Evolutionary conservation across 768 basidiomycete genomes (phyloP).

Genomic region (Holtermanniella nyarrowii): DNA sequence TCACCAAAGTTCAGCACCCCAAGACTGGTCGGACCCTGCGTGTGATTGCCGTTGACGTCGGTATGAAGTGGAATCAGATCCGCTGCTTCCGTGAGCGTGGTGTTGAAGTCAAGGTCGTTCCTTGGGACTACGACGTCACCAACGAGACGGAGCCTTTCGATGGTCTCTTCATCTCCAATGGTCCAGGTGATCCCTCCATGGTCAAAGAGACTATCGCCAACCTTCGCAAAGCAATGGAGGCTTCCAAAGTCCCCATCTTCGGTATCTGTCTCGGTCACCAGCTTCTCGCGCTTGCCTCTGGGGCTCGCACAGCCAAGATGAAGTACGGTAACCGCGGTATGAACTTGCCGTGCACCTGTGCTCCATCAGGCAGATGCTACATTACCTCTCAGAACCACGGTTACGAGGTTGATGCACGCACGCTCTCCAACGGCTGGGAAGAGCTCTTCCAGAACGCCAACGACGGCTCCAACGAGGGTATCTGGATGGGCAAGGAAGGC

Average conservation of each 20-base stretch:
- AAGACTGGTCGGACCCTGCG: constrained; percentile 64
- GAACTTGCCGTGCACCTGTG: constrained; percentile 94
- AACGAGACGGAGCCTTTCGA: constrained; percentile 67
- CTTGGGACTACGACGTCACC: constrained; percentile 90
- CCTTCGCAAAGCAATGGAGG: constrained; percentile 55
- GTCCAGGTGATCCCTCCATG: constrained; percentile 90
- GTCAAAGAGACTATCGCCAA: constrained; percentile 60
- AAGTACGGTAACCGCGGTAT: constrained; percentile 99
- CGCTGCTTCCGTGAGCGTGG: constrained; percentile 88
- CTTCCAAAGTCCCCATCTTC: constrained; percentile 63
- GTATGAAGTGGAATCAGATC: constrained; percentile 99
- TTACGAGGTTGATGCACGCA: constrained; percentile 75
- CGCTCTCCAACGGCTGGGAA: constrained; percentile 77
- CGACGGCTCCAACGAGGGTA: constrained; percentile 94
- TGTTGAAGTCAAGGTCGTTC: constrained; percentile 90
- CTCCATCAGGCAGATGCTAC: constrained; percentile 88
- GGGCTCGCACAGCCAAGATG: constrained; percentile 94
- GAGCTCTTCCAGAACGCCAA: constrained; percentile 95
- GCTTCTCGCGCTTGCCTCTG: constrained; percentile 85
- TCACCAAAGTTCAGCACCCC: constrained; percentile 56
- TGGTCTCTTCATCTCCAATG: constrained; percentile 93
- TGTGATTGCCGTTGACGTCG: constrained; percentile 85
- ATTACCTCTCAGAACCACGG: constrained; percentile 99
- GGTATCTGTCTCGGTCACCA: constrained; percentile 99
- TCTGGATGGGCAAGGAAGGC: constrained; percentile 64